Percentiles rank a stretch among this genome's conserved stretches.
Conservation (phyloP, 73 alveolate species). For the Blepharisma stoltei region DNA sequence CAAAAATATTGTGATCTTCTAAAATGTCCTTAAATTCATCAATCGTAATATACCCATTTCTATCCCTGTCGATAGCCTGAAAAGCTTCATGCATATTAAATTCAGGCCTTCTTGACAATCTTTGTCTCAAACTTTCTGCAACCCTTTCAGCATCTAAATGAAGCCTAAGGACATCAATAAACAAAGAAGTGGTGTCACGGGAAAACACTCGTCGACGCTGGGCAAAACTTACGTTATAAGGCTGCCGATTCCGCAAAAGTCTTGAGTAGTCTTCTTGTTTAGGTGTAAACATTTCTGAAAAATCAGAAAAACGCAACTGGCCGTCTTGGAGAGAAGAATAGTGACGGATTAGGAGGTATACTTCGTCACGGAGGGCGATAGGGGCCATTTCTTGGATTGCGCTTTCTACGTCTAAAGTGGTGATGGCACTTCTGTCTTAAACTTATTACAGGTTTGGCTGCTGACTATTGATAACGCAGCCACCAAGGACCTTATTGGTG, state of each 20-base stretch:
- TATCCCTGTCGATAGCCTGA: constrained; percentile 35
- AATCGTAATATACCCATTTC: constrained; percentile 43
- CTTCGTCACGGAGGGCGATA: constrained; percentile 42
- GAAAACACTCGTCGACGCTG: constrained; percentile 34
- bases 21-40: constrained; percentile 36
- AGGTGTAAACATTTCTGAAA: constrained; percentile 52
- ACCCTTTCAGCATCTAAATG: constrained; percentile 33
- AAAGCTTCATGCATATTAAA: constrained; percentile 43
- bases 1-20: constrained; percentile 34
- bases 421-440: constrained; percentile 36
- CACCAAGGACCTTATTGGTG: too few relatives aligned
- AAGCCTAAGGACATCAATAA: constrained; percentile 28
- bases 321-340: constrained; percentile 38
- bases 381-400: constrained; percentile 26
- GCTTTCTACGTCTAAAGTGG: constrained; percentile 34
- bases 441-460: too few relatives aligned
- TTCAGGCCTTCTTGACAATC: constrained; percentile 36
- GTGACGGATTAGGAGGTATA: constrained; percentile 39
- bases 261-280: constrained; percentile 31
- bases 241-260: constrained; percentile 23
- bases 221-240: constrained; percentile 16
- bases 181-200: constrained; percentile 29
- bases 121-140: constrained; percentile 38
- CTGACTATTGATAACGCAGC: too few relatives aligned
- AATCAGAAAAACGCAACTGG: constrained; percentile 40